phyloP scores from a whole-genome alignment of 768 basidiomycete genomes.

The Paxillus rubicundulus region DNA sequence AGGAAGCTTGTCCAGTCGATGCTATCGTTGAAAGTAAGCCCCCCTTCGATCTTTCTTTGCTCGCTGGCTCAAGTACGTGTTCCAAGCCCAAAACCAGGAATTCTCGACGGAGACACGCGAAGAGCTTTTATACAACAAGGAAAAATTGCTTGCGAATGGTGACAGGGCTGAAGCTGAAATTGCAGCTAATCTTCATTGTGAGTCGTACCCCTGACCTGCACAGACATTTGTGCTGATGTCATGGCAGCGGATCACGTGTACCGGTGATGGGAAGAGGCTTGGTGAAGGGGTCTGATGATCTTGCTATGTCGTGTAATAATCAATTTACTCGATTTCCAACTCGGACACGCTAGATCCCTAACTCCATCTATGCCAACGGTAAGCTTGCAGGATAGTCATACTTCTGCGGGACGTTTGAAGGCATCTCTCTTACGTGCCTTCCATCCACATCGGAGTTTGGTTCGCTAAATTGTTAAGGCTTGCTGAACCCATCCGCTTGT shows the following conservation, averaged over 20 bases:
- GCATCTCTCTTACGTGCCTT: background rate
- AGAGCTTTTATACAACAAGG: constrained; percentile 98
- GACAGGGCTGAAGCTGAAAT: constrained; percentile 97
- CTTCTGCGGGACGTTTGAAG: background rate
- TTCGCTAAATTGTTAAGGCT: background rate
- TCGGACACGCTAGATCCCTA: constrained; percentile 3
- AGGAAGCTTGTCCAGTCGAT: constrained; percentile 99
- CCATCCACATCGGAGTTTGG: background rate
- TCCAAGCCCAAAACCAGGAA: constrained; percentile 93
- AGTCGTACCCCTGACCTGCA: constrained; percentile 21
- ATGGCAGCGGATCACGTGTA: constrained; percentile 81
- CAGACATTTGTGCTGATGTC: constrained; percentile 21
- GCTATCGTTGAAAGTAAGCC: constrained; percentile 96
- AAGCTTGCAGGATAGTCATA: background rate
- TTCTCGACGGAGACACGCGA: constrained; percentile 97
- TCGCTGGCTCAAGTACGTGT: background rate
- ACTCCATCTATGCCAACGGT: constrained; percentile 1
- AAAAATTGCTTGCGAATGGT: constrained; percentile 94
- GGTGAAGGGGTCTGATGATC: constrained; percentile 8
- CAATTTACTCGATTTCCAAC: constrained; percentile 5
- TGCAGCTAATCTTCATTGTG: constrained; percentile 87
- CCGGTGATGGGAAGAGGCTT: constrained; percentile 46
- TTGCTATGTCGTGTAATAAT: constrained; percentile 25
- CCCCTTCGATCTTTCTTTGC: constrained; percentile 8
- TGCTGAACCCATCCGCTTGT: background rate